Conservation (phyloP, 129 eudicot species). For the Tagetes patula region DNA sequence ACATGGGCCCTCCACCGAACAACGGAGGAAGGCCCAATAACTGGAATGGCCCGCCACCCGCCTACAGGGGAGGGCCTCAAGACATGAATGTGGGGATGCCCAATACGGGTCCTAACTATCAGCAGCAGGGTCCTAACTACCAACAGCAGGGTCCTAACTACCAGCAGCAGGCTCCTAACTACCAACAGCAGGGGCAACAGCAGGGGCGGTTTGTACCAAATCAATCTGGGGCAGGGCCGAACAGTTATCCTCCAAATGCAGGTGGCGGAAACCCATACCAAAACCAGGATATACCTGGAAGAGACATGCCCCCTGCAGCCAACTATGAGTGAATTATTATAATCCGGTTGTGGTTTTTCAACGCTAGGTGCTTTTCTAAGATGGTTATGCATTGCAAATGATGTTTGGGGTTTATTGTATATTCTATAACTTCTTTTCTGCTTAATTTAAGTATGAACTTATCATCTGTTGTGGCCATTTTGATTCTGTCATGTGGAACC, state of each 20-base stretch:
- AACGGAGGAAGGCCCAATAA: slow-evolving; percentile 2
- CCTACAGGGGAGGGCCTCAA: slow-evolving; percentile 31
- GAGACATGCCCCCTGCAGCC: slow-evolving; percentile 50
- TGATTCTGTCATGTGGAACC: neutral
- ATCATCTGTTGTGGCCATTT: neutral
- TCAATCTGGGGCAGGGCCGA: slow-evolving; percentile 51
- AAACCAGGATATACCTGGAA: slow-evolving; percentile 58
- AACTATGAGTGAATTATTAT: slow-evolving; percentile 27
- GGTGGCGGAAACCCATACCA: slow-evolving; percentile 56
- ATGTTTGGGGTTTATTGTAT: neutral
- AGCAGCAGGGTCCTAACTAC: slow-evolving; percentile 48
- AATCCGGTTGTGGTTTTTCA: neutral
- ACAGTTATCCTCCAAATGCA: slow-evolving; percentile 38
- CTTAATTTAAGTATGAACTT: neutral
- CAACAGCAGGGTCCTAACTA: slow-evolving; percentile 46
- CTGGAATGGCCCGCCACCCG: slow-evolving; percentile 20
- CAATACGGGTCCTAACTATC: slow-evolving; percentile 36
- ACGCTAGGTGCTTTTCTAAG: neutral
- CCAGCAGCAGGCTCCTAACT: slow-evolving; percentile 47
- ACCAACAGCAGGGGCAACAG: slow-evolving; percentile 33
- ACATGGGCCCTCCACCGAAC: slow-evolving; percentile 14
- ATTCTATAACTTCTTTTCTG: neutral
- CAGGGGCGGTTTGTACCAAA: slow-evolving; percentile 37
- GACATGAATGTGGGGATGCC: slow-evolving; percentile 40
- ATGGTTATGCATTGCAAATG: slow-evolving; percentile 1